Evolutionary conservation across 1,284 basidiomycete species (phyloP).

Genomic region (Porogramme epimiltina): DNA sequence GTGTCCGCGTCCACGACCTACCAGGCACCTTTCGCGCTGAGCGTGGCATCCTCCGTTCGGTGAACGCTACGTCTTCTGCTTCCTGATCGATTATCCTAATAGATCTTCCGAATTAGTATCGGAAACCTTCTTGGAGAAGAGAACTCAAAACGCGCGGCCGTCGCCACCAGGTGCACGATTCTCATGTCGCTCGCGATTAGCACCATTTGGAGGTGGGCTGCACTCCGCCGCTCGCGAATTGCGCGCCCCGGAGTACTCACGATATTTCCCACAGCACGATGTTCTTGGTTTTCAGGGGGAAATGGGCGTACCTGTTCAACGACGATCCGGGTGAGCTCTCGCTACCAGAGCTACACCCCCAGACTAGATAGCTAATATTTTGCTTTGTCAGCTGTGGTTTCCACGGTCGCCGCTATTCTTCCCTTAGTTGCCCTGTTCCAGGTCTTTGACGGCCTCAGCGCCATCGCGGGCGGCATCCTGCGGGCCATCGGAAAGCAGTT

Average conservation of each 20-base stretch:
- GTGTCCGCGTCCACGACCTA: slow-evolving; percentile 78
- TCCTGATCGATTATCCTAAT: neutral
- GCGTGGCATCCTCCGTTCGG: slow-evolving; percentile 84
- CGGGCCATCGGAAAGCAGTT: slow-evolving; percentile 79
- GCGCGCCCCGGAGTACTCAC: neutral
- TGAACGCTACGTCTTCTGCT: slow-evolving; percentile 33
- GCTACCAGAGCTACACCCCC: too few relatives aligned
- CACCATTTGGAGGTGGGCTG: slow-evolving; percentile 59
- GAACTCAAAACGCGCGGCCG: slow-evolving; percentile 65
- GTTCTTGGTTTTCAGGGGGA: slow-evolving; percentile 71
- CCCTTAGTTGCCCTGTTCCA: slow-evolving; percentile 83
- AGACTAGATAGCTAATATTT: neutral
- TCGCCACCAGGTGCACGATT: slow-evolving; percentile 64
- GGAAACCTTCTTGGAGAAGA: slow-evolving; percentile 83
- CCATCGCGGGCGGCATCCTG: slow-evolving; percentile 75
- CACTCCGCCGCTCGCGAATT: neutral
- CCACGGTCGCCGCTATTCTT: slow-evolving; percentile 70
- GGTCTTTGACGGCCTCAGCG: slow-evolving; percentile 73
- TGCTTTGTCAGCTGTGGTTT: slow-evolving; percentile 50
- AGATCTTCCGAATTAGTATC: slow-evolving; percentile 46
- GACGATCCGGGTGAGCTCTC: slow-evolving; percentile 61
- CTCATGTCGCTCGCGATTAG: slow-evolving; percentile 63
- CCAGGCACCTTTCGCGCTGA: slow-evolving; percentile 83
- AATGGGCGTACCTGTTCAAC: slow-evolving; percentile 87
- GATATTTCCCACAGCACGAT: slow-evolving; percentile 47